Conservation (phyloP, 176 grass and related monocot species). For the Triticum dicoccoides region DNA sequence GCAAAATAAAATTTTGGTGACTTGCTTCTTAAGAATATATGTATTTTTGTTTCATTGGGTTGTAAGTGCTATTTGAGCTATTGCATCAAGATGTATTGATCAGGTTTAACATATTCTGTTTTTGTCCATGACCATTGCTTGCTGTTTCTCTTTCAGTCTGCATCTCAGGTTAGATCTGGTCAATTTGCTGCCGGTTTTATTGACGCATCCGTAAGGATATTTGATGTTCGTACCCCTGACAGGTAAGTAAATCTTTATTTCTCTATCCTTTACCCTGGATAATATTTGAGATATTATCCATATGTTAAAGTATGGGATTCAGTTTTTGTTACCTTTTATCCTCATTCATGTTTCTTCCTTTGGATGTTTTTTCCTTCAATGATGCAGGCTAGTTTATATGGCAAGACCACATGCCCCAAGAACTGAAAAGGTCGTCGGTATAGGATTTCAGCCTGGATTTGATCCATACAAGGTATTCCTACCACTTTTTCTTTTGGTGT, state of each 20-base stretch:
- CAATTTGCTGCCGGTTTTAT: conserved; percentile 84
- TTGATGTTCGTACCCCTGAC: conserved; percentile 70
- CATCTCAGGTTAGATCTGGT: conserved; percentile 63
- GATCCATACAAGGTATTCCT: conserved; percentile 79
- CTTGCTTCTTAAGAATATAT: neutral
- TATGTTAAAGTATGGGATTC: conserved; percentile 13
- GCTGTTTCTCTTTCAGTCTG: conserved; percentile 58
- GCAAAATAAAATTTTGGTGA: neutral
- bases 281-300: conserved; percentile 14
- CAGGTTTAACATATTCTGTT: conserved; percentile 30
- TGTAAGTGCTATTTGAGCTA: conserved; percentile 44
- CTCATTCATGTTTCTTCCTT: neutral
- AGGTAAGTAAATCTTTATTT: conserved; percentile 44
- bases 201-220: conserved; percentile 83
- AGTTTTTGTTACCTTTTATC: neutral
- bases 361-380: conserved; percentile 16
- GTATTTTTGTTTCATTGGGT: conserved; percentile 26
- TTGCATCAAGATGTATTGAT: conserved; percentile 38
- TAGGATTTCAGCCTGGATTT: conserved; percentile 91
- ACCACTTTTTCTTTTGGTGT: neutral
- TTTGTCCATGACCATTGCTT: neutral
- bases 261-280: conserved; percentile 4
- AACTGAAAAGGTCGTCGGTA: conserved; percentile 78
- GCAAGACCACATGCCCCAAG: conserved; percentile 76
- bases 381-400: conserved; percentile 58